Conservation (phyloP, 345 rosid genomes). For the Citrus trifoliata region DNA sequence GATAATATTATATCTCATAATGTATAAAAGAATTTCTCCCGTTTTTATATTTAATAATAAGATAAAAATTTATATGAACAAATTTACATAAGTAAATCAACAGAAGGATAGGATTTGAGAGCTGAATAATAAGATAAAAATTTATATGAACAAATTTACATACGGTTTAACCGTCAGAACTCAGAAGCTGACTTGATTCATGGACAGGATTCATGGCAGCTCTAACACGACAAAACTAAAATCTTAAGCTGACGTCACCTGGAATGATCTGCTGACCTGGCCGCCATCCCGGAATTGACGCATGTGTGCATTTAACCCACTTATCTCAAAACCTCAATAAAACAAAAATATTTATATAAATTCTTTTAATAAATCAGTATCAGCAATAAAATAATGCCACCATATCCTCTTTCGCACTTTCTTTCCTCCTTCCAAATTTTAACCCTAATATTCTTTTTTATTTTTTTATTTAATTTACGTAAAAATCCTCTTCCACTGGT, state of each 20-base stretch:
- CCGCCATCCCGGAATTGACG: conserved; percentile 33
- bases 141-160: no score
- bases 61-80: no score
- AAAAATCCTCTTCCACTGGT: neutral
- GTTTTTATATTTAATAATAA: no score
- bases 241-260: conserved; percentile 13
- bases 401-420: neutral
- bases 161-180: neutral
- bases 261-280: conserved; percentile 17
- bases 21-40: no score
- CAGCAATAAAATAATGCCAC: neutral
- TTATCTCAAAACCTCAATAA: neutral
- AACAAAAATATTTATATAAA: neutral
- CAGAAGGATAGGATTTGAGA: no score
- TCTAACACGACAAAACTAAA: conserved; percentile 7
- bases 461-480: neutral
- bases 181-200: conserved; percentile 13
- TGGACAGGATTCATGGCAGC: conserved; percentile 10
- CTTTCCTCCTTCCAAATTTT: neutral
- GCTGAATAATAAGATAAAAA: neutral
- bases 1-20: no score
- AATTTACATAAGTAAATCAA: no score
- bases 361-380: neutral
- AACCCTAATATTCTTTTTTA: neutral
- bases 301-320: conserved; percentile 26